phyloP scores from a whole-genome alignment of 768 basidiomycete genomes.

The Pleurotus citrinopileatus region DNA sequence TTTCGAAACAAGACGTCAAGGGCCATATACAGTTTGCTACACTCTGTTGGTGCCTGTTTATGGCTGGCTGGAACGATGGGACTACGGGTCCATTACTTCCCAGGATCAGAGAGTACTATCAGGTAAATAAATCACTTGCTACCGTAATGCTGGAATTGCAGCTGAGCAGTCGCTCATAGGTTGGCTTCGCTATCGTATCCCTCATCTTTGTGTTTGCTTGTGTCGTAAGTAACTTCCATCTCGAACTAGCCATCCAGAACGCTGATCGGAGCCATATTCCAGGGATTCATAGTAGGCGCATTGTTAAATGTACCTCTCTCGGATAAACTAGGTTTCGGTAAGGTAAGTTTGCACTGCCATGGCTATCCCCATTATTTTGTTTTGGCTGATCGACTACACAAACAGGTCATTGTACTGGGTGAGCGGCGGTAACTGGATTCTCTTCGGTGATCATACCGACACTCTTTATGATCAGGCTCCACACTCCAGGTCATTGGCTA shows the following conservation, averaged over 20 bases:
- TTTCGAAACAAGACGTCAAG: not conserved
- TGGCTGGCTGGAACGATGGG: conserved; percentile 79
- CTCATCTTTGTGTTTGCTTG: conserved; percentile 50
- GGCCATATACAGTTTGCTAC: conserved; percentile 46
- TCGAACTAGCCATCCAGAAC: no score
- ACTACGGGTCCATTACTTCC: conserved; percentile 74
- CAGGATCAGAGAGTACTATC: conserved; percentile 57
- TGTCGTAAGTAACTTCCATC: conserved; percentile 28
- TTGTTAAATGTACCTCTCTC: conserved; percentile 43
- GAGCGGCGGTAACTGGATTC: not conserved
- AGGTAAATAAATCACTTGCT: conserved; percentile 43
- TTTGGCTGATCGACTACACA: conserved; percentile 6
- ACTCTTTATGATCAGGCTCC: conserved; percentile 28
- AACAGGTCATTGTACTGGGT: conserved; percentile 15
- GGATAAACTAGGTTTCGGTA: conserved; percentile 42
- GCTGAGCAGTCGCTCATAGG: conserved; percentile 23
- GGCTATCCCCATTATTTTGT: not conserved
- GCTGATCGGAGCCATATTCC: not conserved
- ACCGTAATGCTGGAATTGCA: no score
- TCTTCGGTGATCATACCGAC: not conserved
- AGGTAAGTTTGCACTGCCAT: conserved; percentile 24
- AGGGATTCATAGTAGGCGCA: conserved; percentile 48
- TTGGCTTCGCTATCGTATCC: conserved; percentile 54
- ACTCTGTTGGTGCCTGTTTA: conserved; percentile 54
- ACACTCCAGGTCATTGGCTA: conserved; percentile 43